Evolutionary conservation across 1,139 yeast genomes (phyloP).

Genomic region (Pichia sp.): DNA sequence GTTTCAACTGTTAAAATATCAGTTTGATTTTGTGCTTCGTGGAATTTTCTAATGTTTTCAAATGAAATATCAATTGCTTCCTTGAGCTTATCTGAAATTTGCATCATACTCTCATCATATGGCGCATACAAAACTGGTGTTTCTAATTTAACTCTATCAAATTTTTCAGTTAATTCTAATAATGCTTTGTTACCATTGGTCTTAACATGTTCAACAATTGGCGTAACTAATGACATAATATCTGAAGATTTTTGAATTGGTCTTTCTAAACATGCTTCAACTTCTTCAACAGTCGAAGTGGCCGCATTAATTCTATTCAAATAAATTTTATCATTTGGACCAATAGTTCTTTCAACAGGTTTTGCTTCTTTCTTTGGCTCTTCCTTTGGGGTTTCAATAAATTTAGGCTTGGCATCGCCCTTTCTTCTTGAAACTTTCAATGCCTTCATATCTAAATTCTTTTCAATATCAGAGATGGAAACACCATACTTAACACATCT

Average conservation of each 20-base stretch:
- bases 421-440: conserved; percentile 84
- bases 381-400: conserved; percentile 33
- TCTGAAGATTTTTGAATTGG: conserved; percentile 90
- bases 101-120: conserved; percentile 70
- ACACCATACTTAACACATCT: conserved; percentile 82
- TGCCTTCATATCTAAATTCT: conserved; percentile 75
- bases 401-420: conserved; percentile 92
- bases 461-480: conserved; percentile 70
- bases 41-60: conserved; percentile 85
- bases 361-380: conserved; percentile 23
- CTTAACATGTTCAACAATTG: conserved; percentile 76
- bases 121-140: conserved; percentile 83
- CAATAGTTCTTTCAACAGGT: conserved; percentile 18
- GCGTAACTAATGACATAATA: conserved; percentile 85
- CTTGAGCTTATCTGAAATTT: conserved; percentile 68
- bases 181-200: conserved; percentile 79
- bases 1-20: conserved; percentile 84
- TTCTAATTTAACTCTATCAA: conserved; percentile 70
- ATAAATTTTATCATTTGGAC: conserved; percentile 39
- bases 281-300: conserved; percentile 38
- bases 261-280: conserved; percentile 62
- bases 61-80: conserved; percentile 85
- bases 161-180: conserved; percentile 78
- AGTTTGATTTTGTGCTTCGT: conserved; percentile 77
- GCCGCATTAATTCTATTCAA: conserved; percentile 56